Evolutionary conservation across 768 basidiomycete species (phyloP).

Genomic region (Tulasnella sp.): DNA sequence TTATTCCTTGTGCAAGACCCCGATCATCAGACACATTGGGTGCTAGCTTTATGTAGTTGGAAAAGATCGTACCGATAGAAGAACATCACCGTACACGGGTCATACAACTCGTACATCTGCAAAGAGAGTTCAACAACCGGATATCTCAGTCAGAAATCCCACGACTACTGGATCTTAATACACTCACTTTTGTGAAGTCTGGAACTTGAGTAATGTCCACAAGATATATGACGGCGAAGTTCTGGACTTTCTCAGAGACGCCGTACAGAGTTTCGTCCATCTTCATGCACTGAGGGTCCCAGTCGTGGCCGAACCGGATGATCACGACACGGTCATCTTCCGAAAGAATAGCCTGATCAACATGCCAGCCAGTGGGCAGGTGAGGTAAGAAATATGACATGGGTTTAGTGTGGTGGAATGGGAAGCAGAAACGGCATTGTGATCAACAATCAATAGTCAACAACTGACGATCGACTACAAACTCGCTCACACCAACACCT

Average conservation of each 20-base stretch:
- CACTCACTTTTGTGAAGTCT: constrained; percentile 89
- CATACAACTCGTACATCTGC: constrained; percentile 98
- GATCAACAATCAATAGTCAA: too few relatives aligned
- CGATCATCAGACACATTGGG: background rate
- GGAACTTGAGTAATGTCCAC: constrained; percentile 94
- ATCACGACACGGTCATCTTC: constrained; percentile 95
- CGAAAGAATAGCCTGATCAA: constrained; percentile 96
- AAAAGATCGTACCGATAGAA: constrained; percentile 73
- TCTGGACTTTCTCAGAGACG: constrained; percentile 93
- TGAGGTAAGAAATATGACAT: constrained; percentile 87
- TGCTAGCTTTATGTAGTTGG: too few relatives aligned
- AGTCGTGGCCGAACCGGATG: constrained; percentile 89
- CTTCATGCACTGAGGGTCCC: constrained; percentile 91
- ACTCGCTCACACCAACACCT: too few relatives aligned
- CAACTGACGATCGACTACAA: too few relatives aligned
- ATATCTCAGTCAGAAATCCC: too few relatives aligned
- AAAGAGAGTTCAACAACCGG: too few relatives aligned
- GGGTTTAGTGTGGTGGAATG: background rate
- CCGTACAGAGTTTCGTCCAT: constrained; percentile 96
- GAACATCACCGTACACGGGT: constrained; percentile 96
- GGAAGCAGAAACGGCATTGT: constrained; percentile 28
- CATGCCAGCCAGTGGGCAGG: constrained; percentile 91
- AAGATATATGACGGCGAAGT: constrained; percentile 95
- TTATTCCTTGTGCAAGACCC: constrained; percentile 57
- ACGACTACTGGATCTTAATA: background rate